phyloP scores from a whole-genome alignment of 306 rosid genomes.

The Pterocarpus santalinus region DNA sequence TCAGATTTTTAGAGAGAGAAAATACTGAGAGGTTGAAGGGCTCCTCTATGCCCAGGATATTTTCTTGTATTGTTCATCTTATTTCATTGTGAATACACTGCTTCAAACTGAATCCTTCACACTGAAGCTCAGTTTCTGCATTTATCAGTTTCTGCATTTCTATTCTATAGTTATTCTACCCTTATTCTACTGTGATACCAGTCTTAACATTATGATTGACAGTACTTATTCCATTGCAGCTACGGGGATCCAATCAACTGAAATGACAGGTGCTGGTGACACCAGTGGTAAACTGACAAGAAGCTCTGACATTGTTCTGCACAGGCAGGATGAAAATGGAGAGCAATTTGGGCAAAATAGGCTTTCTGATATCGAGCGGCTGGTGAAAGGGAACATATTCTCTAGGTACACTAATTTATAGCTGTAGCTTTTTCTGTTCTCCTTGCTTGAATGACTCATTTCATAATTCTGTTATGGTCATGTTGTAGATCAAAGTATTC shows the following conservation, averaged over 20 bases:
- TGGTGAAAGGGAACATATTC: conserved; percentile 49
- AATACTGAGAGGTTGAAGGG: too few species aligned
- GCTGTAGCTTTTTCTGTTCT: background rate
- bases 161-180: too few species aligned
- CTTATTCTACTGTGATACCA: too few species aligned
- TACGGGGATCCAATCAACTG: conserved; percentile 40
- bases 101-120: too few species aligned
- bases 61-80: too few species aligned
- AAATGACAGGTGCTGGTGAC: conserved; percentile 29
- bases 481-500: conserved; percentile 31
- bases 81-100: too few species aligned
- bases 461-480: conserved; percentile 26
- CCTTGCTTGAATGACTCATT: conserved; percentile 37
- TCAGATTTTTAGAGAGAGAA: too few species aligned
- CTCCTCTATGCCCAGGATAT: too few species aligned
- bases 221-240: conserved; percentile 45
- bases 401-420: conserved; percentile 52
- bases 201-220: too few species aligned
- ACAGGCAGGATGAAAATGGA: conserved; percentile 34
- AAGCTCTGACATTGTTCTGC: conserved; percentile 31
- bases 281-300: conserved; percentile 33
- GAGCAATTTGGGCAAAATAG: conserved; percentile 42
- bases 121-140: too few species aligned
- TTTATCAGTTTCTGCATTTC: too few species aligned
- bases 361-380: conserved; percentile 53